A percentile compares a stretch with the other conserved stretches of the same genome.
These are phyloP conservation scores for Macrolepiota fuliginosa DNA, from an alignment of 768 basidiomycete species.

Conservation along the genomic window DNA sequence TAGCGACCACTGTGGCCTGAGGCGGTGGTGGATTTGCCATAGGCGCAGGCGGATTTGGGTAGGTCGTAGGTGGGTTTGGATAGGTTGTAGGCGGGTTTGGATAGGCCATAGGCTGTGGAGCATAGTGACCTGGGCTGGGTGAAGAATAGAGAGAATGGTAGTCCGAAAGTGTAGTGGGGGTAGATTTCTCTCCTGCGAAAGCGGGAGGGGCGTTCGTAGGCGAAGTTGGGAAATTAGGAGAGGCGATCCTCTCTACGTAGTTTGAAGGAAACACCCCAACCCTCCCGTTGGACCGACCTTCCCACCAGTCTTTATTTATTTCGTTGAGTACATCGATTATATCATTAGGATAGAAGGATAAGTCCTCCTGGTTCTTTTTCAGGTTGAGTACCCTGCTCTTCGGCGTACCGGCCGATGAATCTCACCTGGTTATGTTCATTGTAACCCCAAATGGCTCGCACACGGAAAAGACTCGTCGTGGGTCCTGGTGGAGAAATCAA, in stretches of 20 bases:
- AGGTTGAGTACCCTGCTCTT: background rate
- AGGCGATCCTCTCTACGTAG: slow-evolving; percentile 56
- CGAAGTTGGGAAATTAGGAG: slow-evolving; percentile 16
- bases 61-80: slow-evolving; percentile 1
- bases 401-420: background rate
- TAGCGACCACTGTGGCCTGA: slow-evolving; percentile 19
- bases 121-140: slow-evolving; percentile 13
- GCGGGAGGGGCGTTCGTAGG: slow-evolving; percentile 13
- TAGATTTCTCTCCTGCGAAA: slow-evolving; percentile 7
- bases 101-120: slow-evolving; percentile 25
- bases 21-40: background rate
- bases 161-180: slow-evolving; percentile 3
- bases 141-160: slow-evolving; percentile 15
- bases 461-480: slow-evolving; percentile 30
- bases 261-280: slow-evolving; percentile 76
- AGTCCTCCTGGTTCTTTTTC: slow-evolving; percentile 64
- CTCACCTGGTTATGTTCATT: slow-evolving; percentile 56
- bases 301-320: slow-evolving; percentile 86
- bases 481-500: background rate
- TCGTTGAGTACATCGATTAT: slow-evolving; percentile 70
- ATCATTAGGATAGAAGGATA: slow-evolving; percentile 73
- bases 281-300: slow-evolving; percentile 57
- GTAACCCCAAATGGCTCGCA: slow-evolving; percentile 62
- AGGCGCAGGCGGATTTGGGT: background rate
- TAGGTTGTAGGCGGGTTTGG: slow-evolving; percentile 15